Evolutionary conservation across 2,329 filamentous ascomycete genomes (phyloP).

Genomic region (Magnaporthiopsis poae): DNA sequence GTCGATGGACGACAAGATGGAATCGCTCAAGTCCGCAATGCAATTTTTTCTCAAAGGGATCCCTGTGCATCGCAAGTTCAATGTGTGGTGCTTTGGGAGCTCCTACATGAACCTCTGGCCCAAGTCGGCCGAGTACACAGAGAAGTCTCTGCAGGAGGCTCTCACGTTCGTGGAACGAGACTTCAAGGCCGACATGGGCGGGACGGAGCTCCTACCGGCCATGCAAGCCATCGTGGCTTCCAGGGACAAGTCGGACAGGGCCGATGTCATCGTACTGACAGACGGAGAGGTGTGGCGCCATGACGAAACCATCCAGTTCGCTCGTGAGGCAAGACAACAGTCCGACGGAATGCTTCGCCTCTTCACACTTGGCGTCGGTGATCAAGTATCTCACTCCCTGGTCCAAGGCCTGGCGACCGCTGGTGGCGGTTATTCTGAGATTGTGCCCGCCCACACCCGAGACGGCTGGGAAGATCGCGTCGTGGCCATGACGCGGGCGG

Average conservation of each 20-base stretch:
- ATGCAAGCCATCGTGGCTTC: neutral
- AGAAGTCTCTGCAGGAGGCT: constrained; percentile 37
- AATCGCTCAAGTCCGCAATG: constrained; percentile 37
- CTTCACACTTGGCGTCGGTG: constrained; percentile 48
- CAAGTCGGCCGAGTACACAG: constrained; percentile 50
- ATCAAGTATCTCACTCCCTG: constrained; percentile 42
- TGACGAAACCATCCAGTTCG: neutral
- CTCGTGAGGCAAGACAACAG: neutral
- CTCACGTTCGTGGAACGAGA: constrained; percentile 36
- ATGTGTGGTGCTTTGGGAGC: constrained; percentile 48
- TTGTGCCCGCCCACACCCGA: constrained; percentile 10
- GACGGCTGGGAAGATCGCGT: constrained; percentile 14
- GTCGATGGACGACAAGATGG: constrained; percentile 37
- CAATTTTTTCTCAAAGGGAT: constrained; percentile 49
- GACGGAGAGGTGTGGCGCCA: neutral
- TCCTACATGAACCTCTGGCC: constrained; percentile 37
- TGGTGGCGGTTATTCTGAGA: constrained; percentile 43
- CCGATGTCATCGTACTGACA: neutral
- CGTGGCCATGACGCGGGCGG: constrained; percentile 14
- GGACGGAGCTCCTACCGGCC: neutral
- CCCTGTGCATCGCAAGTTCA: constrained; percentile 24
- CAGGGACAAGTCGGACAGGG: neutral
- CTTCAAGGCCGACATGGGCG: constrained; percentile 16
- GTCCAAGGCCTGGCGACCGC: constrained; percentile 49
- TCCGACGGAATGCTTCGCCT: constrained; percentile 17